phyloP scores from a whole-genome alignment of 345 rosid genomes.

The Boechera retrofracta region DNA sequence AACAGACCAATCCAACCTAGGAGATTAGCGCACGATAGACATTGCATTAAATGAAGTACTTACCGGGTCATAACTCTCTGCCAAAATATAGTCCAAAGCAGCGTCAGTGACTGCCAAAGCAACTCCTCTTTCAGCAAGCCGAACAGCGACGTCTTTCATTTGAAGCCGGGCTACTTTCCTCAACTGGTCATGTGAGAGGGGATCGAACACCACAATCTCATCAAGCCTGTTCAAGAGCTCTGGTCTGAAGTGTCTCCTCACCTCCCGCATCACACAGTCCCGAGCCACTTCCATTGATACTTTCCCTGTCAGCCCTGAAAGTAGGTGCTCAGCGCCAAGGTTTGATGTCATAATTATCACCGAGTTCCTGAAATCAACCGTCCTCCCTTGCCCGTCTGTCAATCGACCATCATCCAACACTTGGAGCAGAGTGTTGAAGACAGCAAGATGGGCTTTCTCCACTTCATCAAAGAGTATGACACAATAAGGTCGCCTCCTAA shows the following conservation, averaged over 20 bases:
- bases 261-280: constrained; percentile 84
- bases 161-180: constrained; percentile 80
- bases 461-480: constrained; percentile 89
- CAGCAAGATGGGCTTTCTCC: constrained; percentile 91
- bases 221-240: constrained; percentile 89
- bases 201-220: constrained; percentile 89
- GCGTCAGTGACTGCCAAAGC: constrained; percentile 88
- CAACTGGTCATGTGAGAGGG: constrained; percentile 87
- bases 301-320: constrained; percentile 74
- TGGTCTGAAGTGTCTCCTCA: constrained; percentile 82
- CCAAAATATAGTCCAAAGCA: constrained; percentile 70
- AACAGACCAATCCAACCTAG: neutral
- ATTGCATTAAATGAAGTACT: constrained; percentile 33
- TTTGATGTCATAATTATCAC: constrained; percentile 95
- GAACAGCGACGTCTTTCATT: constrained; percentile 80
- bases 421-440: constrained; percentile 91
- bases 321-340: constrained; percentile 87
- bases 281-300: constrained; percentile 82
- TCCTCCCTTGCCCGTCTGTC: constrained; percentile 95
- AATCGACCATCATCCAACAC: constrained; percentile 89
- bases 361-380: constrained; percentile 78
- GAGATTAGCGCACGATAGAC: neutral
- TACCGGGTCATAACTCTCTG: constrained; percentile 90
- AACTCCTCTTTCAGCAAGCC: constrained; percentile 85
- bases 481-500: constrained; percentile 86